These are phyloP conservation scores for Piper betle DNA, from an alignment of 164 flowering plant genomes.

Conservation along the genomic window DNA sequence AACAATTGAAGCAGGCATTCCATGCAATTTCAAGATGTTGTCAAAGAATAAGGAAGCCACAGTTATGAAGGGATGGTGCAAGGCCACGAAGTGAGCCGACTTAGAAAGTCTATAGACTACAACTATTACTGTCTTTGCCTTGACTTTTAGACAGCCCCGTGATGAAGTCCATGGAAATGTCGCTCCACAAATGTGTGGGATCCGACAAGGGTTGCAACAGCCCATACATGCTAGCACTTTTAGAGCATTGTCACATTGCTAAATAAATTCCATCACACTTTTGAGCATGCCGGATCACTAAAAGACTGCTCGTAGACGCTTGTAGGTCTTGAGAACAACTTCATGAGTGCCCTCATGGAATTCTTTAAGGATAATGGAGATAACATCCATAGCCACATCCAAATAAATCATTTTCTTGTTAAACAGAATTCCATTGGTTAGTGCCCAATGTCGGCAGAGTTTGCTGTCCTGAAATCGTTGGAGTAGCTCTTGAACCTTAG, in stretches of 20 bases:
- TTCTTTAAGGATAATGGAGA: not conserved
- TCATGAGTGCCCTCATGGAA: too few species aligned
- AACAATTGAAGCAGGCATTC: constrained; percentile 2
- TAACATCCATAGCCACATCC: not conserved
- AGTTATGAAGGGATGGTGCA: not conserved
- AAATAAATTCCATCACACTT: not conserved
- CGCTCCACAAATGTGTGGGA: not conserved
- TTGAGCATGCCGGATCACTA: not conserved
- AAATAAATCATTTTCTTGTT: not conserved
- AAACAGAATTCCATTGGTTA: not conserved
- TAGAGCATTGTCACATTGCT: not conserved
- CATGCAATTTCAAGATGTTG: not conserved
- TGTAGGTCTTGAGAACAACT: not conserved
- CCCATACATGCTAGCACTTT: not conserved
- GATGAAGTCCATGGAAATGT: not conserved
- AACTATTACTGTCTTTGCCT: not conserved
- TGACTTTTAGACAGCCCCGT: not conserved
- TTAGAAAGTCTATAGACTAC: not conserved
- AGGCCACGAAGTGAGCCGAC: not conserved
- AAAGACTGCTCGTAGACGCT: not conserved
- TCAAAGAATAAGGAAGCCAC: not conserved
- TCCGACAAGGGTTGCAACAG: not conserved
- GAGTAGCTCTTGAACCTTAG: not conserved
- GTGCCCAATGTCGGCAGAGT: not conserved
- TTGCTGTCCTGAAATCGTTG: not conserved